phyloP scores from a whole-genome alignment of 495 filamentous ascomycete genomes.

The Lichina pygmaea region DNA sequence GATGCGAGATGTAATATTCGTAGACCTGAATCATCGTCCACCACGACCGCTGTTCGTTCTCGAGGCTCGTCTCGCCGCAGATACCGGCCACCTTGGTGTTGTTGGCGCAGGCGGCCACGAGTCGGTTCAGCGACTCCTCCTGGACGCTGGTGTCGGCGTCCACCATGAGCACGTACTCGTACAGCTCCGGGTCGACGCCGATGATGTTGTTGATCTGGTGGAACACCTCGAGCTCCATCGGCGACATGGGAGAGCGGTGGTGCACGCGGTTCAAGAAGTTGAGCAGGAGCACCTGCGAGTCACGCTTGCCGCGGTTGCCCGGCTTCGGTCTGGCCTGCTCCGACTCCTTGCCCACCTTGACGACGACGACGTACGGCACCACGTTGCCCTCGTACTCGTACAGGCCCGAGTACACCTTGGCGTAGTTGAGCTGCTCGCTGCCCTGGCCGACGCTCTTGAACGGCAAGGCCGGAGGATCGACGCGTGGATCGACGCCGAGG shows the following conservation, averaged over 20 bases:
- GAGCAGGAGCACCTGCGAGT: constrained; percentile 66
- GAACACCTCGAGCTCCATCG: constrained; percentile 90
- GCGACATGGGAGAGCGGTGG: constrained; percentile 76
- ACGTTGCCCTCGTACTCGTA: constrained; percentile 97
- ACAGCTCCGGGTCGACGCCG: constrained; percentile 87
- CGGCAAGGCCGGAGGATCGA: constrained; percentile 77
- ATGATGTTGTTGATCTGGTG: constrained; percentile 99
- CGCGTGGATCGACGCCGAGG: constrained; percentile 86
- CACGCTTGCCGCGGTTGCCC: constrained; percentile 93
- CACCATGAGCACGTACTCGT: constrained; percentile 93
- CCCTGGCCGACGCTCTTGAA: constrained; percentile 79
- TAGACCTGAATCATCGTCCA: constrained; percentile 99
- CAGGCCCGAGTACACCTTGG: constrained; percentile 92
- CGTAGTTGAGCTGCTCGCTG: constrained; percentile 86
- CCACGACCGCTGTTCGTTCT: constrained; percentile 85
- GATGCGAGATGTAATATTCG: constrained; percentile 93
- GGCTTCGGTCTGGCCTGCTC: constrained; percentile 81
- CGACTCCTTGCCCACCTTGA: constrained; percentile 92
- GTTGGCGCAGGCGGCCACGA: constrained; percentile 80
- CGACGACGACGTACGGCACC: constrained; percentile 82
- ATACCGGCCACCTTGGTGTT: constrained; percentile 93
- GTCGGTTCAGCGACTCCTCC: constrained; percentile 73
- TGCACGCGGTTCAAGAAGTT: constrained; percentile 95
- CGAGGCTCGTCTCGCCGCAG: constrained; percentile 86
- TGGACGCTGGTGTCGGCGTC: constrained; percentile 91